These are phyloP conservation scores for Pseudogymnoascus sp. DNA, from an alignment of 2,329 filamentous ascomycete genomes.

Conservation along the genomic window DNA sequence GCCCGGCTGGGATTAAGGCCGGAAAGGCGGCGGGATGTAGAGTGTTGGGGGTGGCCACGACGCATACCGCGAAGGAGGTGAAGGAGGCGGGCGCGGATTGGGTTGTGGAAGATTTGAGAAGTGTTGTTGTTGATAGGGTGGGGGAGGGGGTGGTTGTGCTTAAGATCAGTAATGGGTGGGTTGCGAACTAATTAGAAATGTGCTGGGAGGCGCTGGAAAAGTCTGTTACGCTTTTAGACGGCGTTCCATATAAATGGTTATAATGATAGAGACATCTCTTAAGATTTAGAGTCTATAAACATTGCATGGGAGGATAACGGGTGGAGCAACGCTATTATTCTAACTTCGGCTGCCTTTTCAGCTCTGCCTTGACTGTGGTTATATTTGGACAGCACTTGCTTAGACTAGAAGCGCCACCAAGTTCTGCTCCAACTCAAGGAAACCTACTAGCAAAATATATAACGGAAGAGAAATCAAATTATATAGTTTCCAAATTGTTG, in stretches of 20 bases:
- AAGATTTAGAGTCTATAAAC: too few species aligned
- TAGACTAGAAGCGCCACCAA: too few species aligned
- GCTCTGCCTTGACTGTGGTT: too few species aligned
- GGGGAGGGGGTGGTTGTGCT: conserved; percentile 23
- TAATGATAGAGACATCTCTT: not conserved
- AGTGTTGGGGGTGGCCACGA: conserved; percentile 59
- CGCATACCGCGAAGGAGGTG: conserved; percentile 53
- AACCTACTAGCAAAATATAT: too few species aligned
- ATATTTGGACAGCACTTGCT: too few species aligned
- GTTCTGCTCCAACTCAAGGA: too few species aligned
- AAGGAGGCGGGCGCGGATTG: conserved; percentile 59
- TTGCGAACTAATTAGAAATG: not conserved
- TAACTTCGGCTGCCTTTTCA: too few species aligned
- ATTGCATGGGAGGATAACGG: too few species aligned
- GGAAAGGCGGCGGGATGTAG: conserved; percentile 65
- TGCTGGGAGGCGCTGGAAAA: not conserved
- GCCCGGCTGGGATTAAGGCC: conserved; percentile 58
- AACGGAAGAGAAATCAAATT: too few species aligned
- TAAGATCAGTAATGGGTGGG: conserved; percentile 23
- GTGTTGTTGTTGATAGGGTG: conserved; percentile 44
- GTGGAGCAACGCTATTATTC: too few species aligned
- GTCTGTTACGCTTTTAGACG: not conserved
- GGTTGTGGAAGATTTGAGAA: conserved; percentile 59
- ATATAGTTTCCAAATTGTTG: too few species aligned
- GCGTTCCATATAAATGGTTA: not conserved